Percentiles rank a stretch among this genome's conserved stretches.
These are phyloP conservation scores for Colletotrichum kahawae DNA, from an alignment of 2,329 filamentous ascomycete genomes.

Conservation along the genomic window DNA sequence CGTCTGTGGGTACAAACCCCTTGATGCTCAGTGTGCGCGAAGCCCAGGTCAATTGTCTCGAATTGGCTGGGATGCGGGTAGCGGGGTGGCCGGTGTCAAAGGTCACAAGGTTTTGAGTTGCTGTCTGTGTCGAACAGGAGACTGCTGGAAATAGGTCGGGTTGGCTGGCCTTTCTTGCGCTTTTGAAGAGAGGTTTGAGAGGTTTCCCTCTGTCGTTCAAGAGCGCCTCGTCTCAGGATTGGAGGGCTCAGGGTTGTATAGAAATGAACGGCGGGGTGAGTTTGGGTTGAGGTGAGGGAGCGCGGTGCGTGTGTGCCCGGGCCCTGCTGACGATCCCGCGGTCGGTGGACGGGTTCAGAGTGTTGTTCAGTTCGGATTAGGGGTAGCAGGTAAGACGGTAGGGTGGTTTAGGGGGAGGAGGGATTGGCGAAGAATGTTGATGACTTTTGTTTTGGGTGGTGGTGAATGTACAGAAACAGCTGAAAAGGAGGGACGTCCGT, in stretches of 20 bases:
- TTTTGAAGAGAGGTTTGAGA: background rate
- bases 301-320: background rate
- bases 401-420: background rate
- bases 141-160: background rate
- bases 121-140: background rate
- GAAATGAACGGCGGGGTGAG: background rate
- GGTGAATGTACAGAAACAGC: background rate
- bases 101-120: background rate
- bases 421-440: background rate
- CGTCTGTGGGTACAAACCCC: constrained; percentile 18
- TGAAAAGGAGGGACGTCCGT: background rate
- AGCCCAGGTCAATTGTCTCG: constrained; percentile 10
- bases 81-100: constrained; percentile 8
- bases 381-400: background rate
- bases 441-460: background rate
- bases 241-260: background rate
- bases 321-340: background rate
- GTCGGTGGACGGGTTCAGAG: background rate
- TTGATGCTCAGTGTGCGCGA: constrained; percentile 20
- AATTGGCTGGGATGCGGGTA: constrained; percentile 13
- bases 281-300: background rate
- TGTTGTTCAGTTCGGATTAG: background rate
- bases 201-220: background rate
- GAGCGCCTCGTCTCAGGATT: background rate
- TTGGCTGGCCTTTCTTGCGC: background rate